phyloP scores from a whole-genome alignment of 2,329 filamentous ascomycete species.

The Alternaria consortialis region DNA sequence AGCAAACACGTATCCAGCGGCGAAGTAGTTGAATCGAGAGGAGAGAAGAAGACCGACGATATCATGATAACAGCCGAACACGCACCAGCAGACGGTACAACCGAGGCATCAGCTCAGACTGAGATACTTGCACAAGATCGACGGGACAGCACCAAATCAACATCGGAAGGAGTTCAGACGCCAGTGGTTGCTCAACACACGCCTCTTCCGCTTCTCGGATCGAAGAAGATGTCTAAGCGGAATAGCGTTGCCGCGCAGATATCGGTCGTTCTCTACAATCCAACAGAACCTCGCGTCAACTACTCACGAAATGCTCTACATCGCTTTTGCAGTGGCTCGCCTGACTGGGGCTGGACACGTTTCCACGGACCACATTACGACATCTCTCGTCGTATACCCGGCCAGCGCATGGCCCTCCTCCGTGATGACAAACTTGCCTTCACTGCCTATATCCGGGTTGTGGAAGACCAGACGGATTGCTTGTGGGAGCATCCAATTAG shows the following conservation, averaged over 20 bases:
- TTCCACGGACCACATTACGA: slow-evolving; percentile 68
- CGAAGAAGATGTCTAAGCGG: slow-evolving; percentile 50
- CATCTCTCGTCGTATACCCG: slow-evolving; percentile 65
- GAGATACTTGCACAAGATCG: neutral
- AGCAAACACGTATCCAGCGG: slow-evolving; percentile 4
- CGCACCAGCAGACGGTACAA: neutral
- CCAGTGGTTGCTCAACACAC: slow-evolving; percentile 39
- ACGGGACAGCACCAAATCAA: slow-evolving; percentile 5
- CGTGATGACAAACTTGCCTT: slow-evolving; percentile 69
- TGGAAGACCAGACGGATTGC: slow-evolving; percentile 68
- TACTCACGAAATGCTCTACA: slow-evolving; percentile 65
- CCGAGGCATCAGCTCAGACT: neutral
- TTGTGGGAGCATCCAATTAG: slow-evolving; percentile 68
- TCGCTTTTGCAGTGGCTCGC: slow-evolving; percentile 65
- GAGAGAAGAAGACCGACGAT: slow-evolving; percentile 1
- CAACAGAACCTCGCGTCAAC: slow-evolving; percentile 67
- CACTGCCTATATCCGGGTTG: slow-evolving; percentile 67
- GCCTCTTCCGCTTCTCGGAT: slow-evolving; percentile 49
- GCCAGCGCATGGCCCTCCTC: slow-evolving; percentile 66
- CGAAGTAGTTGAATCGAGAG: neutral
- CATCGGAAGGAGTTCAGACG: slow-evolving; percentile 1
- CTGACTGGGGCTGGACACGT: slow-evolving; percentile 71
- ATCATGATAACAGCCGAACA: neutral
- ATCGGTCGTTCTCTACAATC: slow-evolving; percentile 70
- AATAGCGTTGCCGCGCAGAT: slow-evolving; percentile 66